These are phyloP conservation scores for Suillus weaverae DNA, from an alignment of 768 basidiomycete species.

Conservation along the genomic window DNA sequence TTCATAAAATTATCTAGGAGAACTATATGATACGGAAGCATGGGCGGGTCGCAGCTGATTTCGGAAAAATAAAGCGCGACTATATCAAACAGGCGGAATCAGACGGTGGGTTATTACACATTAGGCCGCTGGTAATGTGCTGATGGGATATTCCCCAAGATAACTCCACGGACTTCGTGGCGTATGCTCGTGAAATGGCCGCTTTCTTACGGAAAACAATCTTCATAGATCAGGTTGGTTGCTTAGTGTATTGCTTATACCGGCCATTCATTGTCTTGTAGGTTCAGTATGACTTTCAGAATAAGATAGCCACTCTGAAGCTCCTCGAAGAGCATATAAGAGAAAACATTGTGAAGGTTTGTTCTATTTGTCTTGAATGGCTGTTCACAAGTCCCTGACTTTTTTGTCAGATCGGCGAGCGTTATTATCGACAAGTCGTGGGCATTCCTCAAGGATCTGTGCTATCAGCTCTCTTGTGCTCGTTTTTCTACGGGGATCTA, in stretches of 20 bases:
- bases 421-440: conserved; percentile 83
- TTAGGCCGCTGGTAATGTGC: not conserved
- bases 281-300: conserved; percentile 55
- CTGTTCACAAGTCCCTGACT: conserved; percentile 4
- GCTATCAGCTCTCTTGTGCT: conserved; percentile 87
- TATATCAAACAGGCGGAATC: conserved; percentile 65
- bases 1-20: conserved; percentile 48
- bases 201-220: conserved; percentile 69
- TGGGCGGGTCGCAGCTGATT: conserved; percentile 58
- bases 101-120: conserved; percentile 47
- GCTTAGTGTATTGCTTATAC: not conserved
- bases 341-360: conserved; percentile 88
- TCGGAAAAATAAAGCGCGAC: conserved; percentile 56
- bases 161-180: conserved; percentile 73
- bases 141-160: conserved; percentile 42
- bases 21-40: conserved; percentile 70
- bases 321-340: conserved; percentile 88
- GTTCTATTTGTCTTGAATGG: conserved; percentile 1
- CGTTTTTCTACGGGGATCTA: conserved; percentile 92
- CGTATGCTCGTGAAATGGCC: conserved; percentile 69
- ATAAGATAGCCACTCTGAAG: conserved; percentile 58
- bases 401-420: conserved; percentile 63
- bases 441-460: conserved; percentile 98
- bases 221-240: conserved; percentile 77
- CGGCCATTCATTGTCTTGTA: conserved; percentile 20